Base-by-base conservation (phyloP, 148 eudicot species). In the Polygonum maritimum region DNA sequence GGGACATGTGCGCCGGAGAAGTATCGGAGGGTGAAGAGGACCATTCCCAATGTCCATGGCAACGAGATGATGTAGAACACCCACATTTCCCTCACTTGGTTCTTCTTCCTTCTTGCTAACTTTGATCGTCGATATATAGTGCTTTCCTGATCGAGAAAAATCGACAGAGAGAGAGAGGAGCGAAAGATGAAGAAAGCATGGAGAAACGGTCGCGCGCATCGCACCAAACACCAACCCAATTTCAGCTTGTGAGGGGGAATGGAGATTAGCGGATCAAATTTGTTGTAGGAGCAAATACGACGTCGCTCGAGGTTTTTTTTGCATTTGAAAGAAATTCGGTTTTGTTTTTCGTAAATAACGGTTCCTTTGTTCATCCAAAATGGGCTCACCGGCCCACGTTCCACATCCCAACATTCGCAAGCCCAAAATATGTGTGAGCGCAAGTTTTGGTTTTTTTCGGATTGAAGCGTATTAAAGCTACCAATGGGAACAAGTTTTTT, bases 21-120 rank as follows among this genome's bases (percentile, higher is more conserved):
- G 84, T 93, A 93, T 60, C 75, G 86, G 8, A 93, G 79, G 47
- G 97, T 89, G 22, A 87, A 54, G 3, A 88, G 57, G 73, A 93
- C 98, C 96, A 93, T 87, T 31, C 90, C 97, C 65, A 91, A 40
- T 40, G 98, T 91, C 81, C 88, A 33, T 14, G 94, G 94, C 81
- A 93, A 76, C 79, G 97, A 91, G 76, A 93, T 89, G 89, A 89
- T 18, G 76, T 91, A 91, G 75, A 93, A 93, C 77, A 88, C 88
- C 98, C 97, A 91, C 98, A 93, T 90, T 60, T 52, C 52, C 9
- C 47, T 45, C 48, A 69, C 47, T 26, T 26, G 31, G 31, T 26
- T 26, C 31, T 51, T 19, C 57, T 51, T 16, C 57, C 16, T 51
- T 15, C 57, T n/a, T 49, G n/a, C 55, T 51, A 51, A 16, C 21